Conservation (phyloP, 1,139 yeast genomes). For the Magnusiomyces magnusii region DNA sequence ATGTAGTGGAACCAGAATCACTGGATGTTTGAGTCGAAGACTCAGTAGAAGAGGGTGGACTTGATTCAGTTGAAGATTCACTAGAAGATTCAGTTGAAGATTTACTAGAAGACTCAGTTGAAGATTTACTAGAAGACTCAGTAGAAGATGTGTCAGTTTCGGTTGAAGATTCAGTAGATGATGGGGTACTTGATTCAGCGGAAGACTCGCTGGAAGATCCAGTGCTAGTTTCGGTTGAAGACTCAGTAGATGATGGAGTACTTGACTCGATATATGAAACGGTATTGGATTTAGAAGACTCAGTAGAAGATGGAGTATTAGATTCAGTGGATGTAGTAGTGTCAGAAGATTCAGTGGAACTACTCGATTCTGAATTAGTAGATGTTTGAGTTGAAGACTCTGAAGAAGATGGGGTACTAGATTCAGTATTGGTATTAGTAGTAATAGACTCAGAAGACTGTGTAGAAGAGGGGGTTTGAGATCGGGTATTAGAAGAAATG, state of each 20-base stretch:
- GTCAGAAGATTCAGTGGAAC: not conserved
- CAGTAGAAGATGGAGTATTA: not conserved
- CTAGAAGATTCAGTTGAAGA: not conserved
- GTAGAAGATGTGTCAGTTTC: not conserved
- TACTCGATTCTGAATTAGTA: not conserved
- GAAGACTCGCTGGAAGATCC: too few species aligned
- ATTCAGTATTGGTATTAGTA: not conserved
- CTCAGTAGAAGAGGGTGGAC: not conserved
- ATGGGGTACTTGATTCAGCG: not conserved
- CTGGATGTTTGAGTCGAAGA: not conserved
- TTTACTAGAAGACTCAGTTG: not conserved
- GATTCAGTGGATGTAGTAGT: not conserved
- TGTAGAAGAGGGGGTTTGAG: too few species aligned
- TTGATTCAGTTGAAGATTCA: not conserved
- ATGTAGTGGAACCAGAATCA: not conserved
- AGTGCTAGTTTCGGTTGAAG: not conserved
- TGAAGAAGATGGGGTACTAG: not conserved
- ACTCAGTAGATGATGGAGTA: not conserved
- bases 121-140: not conserved
- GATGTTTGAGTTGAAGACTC: not conserved
- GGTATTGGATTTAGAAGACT: too few species aligned
- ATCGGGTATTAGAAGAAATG: too few species aligned
- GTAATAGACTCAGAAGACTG: not conserved
- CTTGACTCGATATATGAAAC: not conserved
- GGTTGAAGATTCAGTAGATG: not conserved